Base-by-base conservation (phyloP, 805 yeast genomes). In the Yarrowia sp. region DNA sequence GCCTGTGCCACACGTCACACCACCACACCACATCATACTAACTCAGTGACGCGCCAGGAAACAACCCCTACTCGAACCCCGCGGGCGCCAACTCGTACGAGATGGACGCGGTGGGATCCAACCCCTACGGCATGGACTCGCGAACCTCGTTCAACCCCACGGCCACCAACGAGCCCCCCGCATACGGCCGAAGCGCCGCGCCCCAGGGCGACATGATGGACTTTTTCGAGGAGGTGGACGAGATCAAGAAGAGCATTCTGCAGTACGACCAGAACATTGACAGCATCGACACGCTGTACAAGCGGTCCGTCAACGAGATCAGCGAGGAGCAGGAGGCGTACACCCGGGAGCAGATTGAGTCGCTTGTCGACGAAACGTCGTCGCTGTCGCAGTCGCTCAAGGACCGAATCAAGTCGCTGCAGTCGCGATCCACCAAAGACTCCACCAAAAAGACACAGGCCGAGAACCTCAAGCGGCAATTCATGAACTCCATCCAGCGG, bases 401-500 rank as follows among this genome's bases (percentile, higher is more conserved):
- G 79, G 79, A 82, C 70, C 85, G 91, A 75, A 89, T 95, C 78
- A 91, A 91, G 78, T 81, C 84, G 71, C 88, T 91, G 67, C 97
- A 91, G 79, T 84, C 87, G 71, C 76, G 75, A 70, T 72, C 77
- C 49, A 75, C 73, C 73, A 72, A 74, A 42, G 97, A 92, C 81
- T 81, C 86, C 56, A 90, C 95, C 75, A 92, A 91, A 79, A 87
- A 87, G 76, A 91, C 90, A 71, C 98, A 95, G 82, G 96, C 97
- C 53, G 97, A 93, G 78, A 89, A 89, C 76, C 85, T 89, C 69
- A 90, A 96, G 82, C 88, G 87, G 75, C 87, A 89, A 77, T 95
- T 95, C 78, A 86, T 93, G 84, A 86, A 87, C 72, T 85, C 89
- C 70, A 94, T 95, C 76, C 95, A 92, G 79, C 92, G 87, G 77